These are phyloP conservation scores for Kluyveromyces siamensis DNA, from an alignment of 805 yeast genomes.

Conservation along the genomic window DNA sequence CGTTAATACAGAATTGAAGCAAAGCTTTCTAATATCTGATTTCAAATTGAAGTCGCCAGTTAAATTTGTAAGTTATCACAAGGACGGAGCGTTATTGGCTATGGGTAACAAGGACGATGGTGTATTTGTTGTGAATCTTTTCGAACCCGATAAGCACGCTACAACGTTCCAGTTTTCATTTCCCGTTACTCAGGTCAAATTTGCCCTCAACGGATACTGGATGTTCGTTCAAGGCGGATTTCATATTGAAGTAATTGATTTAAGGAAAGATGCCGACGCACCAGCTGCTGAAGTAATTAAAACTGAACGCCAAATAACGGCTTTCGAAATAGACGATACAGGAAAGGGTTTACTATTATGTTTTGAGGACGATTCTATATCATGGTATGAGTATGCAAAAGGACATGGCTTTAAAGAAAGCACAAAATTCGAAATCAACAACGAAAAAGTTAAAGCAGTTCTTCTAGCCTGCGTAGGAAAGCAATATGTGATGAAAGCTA, in stretches of 20 bases:
- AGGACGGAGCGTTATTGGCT: conserved; percentile 32
- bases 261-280: conserved; percentile 19
- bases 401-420: not conserved
- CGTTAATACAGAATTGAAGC: not conserved
- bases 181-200: conserved; percentile 12
- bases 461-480: not conserved
- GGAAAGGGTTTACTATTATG: conserved; percentile 2
- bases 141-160: conserved; percentile 8
- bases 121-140: conserved; percentile 11
- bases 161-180: conserved; percentile 7
- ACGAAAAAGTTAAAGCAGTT: not conserved
- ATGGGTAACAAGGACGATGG: conserved; percentile 5
- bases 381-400: conserved; percentile 1
- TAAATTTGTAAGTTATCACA: conserved; percentile 16
- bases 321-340: conserved; percentile 5
- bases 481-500: not conserved
- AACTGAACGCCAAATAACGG: not conserved
- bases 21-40: not conserved
- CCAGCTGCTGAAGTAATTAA: conserved; percentile 11
- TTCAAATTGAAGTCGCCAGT: not conserved
- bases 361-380: not conserved
- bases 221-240: conserved; percentile 15
- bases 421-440: not conserved
- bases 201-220: conserved; percentile 27
- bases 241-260: conserved; percentile 16